Conservation (phyloP, 805 yeast species). For the Hanseniaspora clermontiae region DNA sequence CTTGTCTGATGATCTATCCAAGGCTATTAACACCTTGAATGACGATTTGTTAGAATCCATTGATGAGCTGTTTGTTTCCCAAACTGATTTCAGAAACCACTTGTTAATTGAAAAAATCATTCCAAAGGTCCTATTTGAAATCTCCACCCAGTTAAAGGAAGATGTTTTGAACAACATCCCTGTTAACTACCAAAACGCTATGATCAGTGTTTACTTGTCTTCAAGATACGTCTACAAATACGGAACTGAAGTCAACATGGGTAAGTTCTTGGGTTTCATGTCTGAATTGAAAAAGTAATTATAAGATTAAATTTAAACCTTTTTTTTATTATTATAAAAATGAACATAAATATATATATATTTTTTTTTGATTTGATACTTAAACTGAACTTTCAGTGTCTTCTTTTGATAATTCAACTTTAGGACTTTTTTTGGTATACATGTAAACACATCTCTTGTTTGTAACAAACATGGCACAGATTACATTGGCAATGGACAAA, state of each 20-base stretch:
- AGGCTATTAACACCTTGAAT: slow-evolving; percentile 69
- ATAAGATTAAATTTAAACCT: background rate
- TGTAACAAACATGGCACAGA: slow-evolving; percentile 17
- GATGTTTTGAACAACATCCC: slow-evolving; percentile 68
- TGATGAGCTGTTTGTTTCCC: slow-evolving; percentile 74
- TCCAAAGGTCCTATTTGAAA: slow-evolving; percentile 56
- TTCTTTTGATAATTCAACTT: background rate
- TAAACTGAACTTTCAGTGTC: slow-evolving; percentile 15
- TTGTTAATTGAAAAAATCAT: slow-evolving; percentile 58
- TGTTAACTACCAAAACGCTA: slow-evolving; percentile 70
- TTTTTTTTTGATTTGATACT: no score
- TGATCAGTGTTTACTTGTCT: slow-evolving; percentile 76
- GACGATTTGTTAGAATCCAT: slow-evolving; percentile 68
- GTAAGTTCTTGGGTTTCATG: slow-evolving; percentile 58
- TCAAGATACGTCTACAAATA: slow-evolving; percentile 72
- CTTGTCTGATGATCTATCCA: slow-evolving; percentile 71
- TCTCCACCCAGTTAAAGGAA: slow-evolving; percentile 46
- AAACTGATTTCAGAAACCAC: slow-evolving; percentile 58
- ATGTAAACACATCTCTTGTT: slow-evolving; percentile 15
- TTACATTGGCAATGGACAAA: slow-evolving; percentile 16
- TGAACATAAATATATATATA: no score
- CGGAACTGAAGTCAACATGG: slow-evolving; percentile 73
- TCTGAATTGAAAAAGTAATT: slow-evolving; percentile 39
- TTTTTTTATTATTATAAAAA: no score
- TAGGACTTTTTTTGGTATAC: background rate